Percentiles rank a stretch among this genome's conserved stretches.
Evolutionary conservation across 176 grass and related monocot species (phyloP).

Genomic region (Miscanthus lutarioriparius): DNA sequence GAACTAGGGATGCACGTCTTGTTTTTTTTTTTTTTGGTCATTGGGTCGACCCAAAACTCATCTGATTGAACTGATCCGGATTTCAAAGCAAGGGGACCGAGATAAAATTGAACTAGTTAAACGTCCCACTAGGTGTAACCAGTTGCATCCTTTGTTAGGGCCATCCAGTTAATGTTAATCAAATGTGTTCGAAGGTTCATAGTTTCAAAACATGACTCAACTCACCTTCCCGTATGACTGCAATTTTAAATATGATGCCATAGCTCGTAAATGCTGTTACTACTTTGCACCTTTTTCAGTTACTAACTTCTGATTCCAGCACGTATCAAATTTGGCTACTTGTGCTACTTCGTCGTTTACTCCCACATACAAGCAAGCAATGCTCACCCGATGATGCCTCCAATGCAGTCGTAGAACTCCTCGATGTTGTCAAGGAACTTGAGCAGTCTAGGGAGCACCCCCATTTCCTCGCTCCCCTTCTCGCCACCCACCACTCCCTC

Average conservation of each 20-base stretch:
- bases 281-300: slow-evolving; percentile 17
- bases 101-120: neutral
- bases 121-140: neutral
- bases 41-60: neutral
- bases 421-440: slow-evolving; percentile 72
- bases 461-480: slow-evolving; percentile 35
- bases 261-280: neutral
- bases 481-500: slow-evolving; percentile 35
- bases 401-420: slow-evolving; percentile 89
- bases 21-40: neutral
- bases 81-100: neutral
- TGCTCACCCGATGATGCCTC: slow-evolving; percentile 92
- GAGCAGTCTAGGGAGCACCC: slow-evolving; percentile 61
- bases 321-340: slow-evolving; percentile 17
- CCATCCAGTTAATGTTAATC: neutral
- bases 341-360: neutral
- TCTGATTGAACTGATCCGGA: neutral
- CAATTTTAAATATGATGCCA: neutral
- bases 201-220: neutral
- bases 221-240: neutral
- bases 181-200: neutral
- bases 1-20: neutral
- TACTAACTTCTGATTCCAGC: slow-evolving; percentile 13
- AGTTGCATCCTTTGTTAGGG: neutral
- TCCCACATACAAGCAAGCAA: slow-evolving; percentile 8